A percentile compares a stretch with the other conserved stretches of the same genome.
Conservation (phyloP, 2,329 filamentous ascomycete genomes). For the Harringtonia lauricola region DNA sequence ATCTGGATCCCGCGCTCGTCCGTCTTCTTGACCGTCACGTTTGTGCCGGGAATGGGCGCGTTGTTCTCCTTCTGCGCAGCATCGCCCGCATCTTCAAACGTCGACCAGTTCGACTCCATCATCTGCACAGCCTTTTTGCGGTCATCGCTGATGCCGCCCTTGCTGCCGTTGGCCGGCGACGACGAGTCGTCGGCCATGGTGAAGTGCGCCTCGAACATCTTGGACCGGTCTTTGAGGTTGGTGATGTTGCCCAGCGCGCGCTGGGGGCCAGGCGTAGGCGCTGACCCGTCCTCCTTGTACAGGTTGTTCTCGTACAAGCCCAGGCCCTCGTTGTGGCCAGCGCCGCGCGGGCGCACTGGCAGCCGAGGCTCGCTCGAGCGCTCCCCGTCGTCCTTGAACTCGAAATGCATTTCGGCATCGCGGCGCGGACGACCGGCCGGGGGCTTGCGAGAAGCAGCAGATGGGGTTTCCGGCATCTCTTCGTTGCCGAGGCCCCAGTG, state of each 20-base stretch:
- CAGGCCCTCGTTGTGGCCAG: conserved; percentile 55
- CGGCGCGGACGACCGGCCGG: conserved; percentile 59
- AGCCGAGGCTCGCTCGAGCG: conserved; percentile 38
- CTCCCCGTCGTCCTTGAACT: conserved; percentile 65
- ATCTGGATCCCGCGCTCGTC: conserved; percentile 31
- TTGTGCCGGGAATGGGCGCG: conserved; percentile 18
- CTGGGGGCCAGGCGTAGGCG: conserved; percentile 20
- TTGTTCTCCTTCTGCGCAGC: conserved; percentile 40
- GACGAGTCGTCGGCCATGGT: conserved; percentile 57
- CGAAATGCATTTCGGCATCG: conserved; percentile 74
- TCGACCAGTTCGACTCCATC: conserved; percentile 56
- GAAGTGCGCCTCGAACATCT: conserved; percentile 73
- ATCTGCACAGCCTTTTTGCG: conserved; percentile 61
- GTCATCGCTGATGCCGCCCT: conserved; percentile 35
- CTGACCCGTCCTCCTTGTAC: conserved; percentile 45
- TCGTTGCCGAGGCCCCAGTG: conserved; percentile 70
- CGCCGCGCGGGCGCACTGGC: conserved; percentile 36
- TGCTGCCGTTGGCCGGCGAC: conserved; percentile 20
- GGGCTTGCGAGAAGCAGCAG: conserved; percentile 32
- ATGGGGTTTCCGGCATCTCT: conserved; percentile 45
- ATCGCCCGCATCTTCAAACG: conserved; percentile 30
- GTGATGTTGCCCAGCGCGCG: conserved; percentile 54
- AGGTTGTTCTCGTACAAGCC: conserved; percentile 70
- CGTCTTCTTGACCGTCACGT: conserved; percentile 4
- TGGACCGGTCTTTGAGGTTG: conserved; percentile 61